Conservation (phyloP, 225 moss, liverwort and hornwort species). For the Anthoceros angustus region DNA sequence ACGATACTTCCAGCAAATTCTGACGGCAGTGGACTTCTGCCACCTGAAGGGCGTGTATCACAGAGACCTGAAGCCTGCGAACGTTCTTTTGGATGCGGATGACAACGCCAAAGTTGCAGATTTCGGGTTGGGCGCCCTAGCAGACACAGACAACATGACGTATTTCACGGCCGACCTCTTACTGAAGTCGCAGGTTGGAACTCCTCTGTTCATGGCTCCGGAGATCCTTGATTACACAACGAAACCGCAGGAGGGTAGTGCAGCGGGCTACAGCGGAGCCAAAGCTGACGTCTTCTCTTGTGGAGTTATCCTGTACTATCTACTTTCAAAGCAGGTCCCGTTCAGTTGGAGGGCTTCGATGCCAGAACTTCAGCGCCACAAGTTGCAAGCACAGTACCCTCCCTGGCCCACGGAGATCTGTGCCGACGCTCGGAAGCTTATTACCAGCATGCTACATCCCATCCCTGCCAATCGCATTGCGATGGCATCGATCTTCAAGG, state of each 20-base stretch:
- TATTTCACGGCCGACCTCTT: not conserved
- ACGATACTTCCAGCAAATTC: not conserved
- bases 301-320: not conserved
- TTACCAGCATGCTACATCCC: not conserved
- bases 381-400: not conserved
- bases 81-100: not conserved
- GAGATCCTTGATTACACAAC: not conserved
- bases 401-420: no score
- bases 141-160: not conserved
- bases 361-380: not conserved
- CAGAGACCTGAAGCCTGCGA: constrained; percentile 1
- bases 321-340: not conserved
- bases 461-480: not conserved
- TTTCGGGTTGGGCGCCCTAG: not conserved
- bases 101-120: not conserved
- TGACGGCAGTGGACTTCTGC: not conserved
- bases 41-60: not conserved
- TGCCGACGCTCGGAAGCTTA: not conserved
- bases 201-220: not conserved
- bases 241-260: not conserved
- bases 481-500: not conserved
- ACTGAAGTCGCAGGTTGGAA: not conserved
- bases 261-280: not conserved
- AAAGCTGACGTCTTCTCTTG: not conserved
- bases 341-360: not conserved